phyloP scores from a whole-genome alignment of 164 flowering plant genomes.

The Aristolochia californica region DNA sequence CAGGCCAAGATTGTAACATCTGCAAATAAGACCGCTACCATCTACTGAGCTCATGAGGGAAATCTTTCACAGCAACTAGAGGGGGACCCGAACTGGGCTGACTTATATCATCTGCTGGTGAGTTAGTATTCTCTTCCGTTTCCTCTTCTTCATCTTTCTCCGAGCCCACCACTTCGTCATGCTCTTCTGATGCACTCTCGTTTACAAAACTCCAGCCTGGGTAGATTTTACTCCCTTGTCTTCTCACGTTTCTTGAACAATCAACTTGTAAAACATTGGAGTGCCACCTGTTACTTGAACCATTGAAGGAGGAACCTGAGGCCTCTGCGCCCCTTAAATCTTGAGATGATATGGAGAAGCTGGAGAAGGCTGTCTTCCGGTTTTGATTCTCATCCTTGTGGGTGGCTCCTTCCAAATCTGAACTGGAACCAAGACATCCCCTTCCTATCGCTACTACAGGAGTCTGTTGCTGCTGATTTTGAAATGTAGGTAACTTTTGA shows the following conservation, averaged over 20 bases:
- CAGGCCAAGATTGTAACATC: background rate
- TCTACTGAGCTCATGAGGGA: background rate
- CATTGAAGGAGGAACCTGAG: background rate
- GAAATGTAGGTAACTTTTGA: slow-evolving; percentile 5
- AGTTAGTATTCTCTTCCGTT: slow-evolving; percentile 25
- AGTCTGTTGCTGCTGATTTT: slow-evolving; percentile 9
- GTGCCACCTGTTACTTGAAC: slow-evolving; percentile 15
- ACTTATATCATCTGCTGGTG: slow-evolving; percentile 21
- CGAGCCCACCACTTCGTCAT: slow-evolving; percentile 18
- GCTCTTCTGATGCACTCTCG: slow-evolving; percentile 22
- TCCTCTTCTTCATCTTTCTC: slow-evolving; percentile 21
- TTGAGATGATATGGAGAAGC: slow-evolving; percentile 12
- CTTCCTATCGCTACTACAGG: slow-evolving; percentile 5
- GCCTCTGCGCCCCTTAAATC: slow-evolving; percentile 3
- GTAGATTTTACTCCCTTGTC: slow-evolving; percentile 13
- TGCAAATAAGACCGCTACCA: background rate
- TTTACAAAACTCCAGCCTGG: slow-evolving; percentile 22
- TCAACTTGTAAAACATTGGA: slow-evolving; percentile 9
- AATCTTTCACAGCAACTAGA: background rate
- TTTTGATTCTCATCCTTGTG: slow-evolving; percentile 10
- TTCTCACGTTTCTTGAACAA: slow-evolving; percentile 1
- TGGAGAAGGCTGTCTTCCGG: slow-evolving; percentile 7
- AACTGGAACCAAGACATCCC: slow-evolving; percentile 1
- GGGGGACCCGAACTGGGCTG: slow-evolving; percentile 4
- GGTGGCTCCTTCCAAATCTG: slow-evolving; percentile 5